Conservation (phyloP, 2,329 filamentous ascomycete genomes). For the Ophiocordyceps sinensis region DNA sequence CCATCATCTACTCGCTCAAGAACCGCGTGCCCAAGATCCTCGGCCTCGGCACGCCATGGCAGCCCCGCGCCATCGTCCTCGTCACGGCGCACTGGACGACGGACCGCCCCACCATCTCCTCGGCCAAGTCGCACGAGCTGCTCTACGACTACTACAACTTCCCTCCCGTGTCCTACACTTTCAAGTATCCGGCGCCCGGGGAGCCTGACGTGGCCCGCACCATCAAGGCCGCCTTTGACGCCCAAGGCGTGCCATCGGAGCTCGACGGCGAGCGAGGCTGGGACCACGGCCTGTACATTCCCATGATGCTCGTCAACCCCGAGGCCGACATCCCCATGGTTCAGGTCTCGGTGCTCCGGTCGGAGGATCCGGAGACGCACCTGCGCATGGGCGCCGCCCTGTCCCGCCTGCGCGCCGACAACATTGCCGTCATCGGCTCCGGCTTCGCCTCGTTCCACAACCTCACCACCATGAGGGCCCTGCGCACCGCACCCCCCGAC, state of each 20-base stretch:
- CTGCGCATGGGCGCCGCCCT: slow-evolving; percentile 39
- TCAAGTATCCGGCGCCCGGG: slow-evolving; percentile 42
- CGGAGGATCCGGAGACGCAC: slow-evolving; percentile 33
- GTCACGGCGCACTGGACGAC: slow-evolving; percentile 46
- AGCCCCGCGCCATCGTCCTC: slow-evolving; percentile 36
- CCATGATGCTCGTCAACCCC: slow-evolving; percentile 38
- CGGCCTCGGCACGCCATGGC: slow-evolving; percentile 32
- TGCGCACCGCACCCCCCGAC: slow-evolving; percentile 11
- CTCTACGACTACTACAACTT: slow-evolving; percentile 47
- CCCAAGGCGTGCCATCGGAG: slow-evolving; percentile 26
- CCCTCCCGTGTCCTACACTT: slow-evolving; percentile 36
- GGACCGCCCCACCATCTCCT: slow-evolving; percentile 33
- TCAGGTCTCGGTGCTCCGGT: slow-evolving; percentile 39
- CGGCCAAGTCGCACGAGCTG: slow-evolving; percentile 28
- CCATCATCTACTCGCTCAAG: slow-evolving; percentile 35
- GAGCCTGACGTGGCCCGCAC: slow-evolving; percentile 36
- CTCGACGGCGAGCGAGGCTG: slow-evolving; percentile 30
- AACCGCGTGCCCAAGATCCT: slow-evolving; percentile 40
- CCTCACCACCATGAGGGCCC: slow-evolving; percentile 28
- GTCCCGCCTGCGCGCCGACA: slow-evolving; percentile 29
- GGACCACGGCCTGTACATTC: slow-evolving; percentile 49
- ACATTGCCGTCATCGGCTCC: slow-evolving; percentile 45
- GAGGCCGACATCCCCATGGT: slow-evolving; percentile 37
- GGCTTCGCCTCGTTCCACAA: slow-evolving; percentile 47
- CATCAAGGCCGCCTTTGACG: slow-evolving; percentile 28